Base-by-base conservation (phyloP, 75 land plant species). In the Isoetes taiwanensis region DNA sequence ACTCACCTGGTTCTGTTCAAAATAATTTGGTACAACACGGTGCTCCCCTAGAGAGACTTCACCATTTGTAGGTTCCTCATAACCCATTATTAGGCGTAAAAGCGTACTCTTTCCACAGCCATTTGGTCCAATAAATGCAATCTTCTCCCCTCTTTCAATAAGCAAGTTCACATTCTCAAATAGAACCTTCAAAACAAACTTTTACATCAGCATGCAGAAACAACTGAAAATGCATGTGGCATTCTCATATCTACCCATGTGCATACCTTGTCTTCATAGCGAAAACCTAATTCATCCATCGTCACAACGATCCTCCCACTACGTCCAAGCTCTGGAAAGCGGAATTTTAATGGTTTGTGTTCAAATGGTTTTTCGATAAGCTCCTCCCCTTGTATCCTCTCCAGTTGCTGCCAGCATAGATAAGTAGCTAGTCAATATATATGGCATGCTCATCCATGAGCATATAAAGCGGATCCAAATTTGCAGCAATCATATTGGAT, bases 81-180 rank as follows among this genome's bases (percentile, higher is more conserved):
- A 52, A 41, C 78, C 93, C 97, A 86, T 71, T 25, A 90, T 65
- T 46, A 90, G 56, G 40, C 82, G 91, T 24, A 90, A 71, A 28
- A 90, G 56, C 2, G 97, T 86, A 58, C 84, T 86, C 59, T 90
- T 90, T 24, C 97, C 97, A 75, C 97, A 90, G 20, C 97, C 97
- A 78, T 90, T 90, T 37, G 94, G 97, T 12, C 96, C 96, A 63
- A 90, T 77, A 38, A 90, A 76, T n/a, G 96, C 96, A 38, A 86
- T 59, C 39, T 86, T 90, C 62, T 90, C 97, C 10, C 97, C 97
- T 62, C 94, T 80, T 60, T 86, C 78, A 52, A 90, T 74, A 0
- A 63, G 19, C 34, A 86, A 76, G 61, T 83, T 78, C 53, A 88
- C 83, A 28, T 70, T 74, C 0, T 83, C 69, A 57, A 90, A 90